These are phyloP conservation scores for Penicillium atrosanguineum DNA, from an alignment of 495 filamentous ascomycete genomes.

Conservation along the genomic window DNA sequence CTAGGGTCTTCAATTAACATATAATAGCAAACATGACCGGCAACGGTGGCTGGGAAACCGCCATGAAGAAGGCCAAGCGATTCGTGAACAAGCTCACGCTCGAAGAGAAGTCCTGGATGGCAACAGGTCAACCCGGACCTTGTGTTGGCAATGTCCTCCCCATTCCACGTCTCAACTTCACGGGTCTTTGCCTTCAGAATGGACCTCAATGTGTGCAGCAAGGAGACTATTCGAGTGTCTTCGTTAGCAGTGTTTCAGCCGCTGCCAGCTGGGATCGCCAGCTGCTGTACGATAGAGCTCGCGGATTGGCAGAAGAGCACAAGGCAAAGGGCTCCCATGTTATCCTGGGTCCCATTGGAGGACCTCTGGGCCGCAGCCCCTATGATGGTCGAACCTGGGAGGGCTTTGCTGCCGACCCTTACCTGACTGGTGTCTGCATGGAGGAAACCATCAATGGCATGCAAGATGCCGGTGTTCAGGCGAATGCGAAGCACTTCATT, in stretches of 20 bases:
- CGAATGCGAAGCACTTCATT: slow-evolving; percentile 59
- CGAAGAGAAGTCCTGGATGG: slow-evolving; percentile 80
- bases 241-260: no score
- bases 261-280: no score
- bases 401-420: slow-evolving; percentile 66
- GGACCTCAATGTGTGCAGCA: slow-evolving; percentile 45
- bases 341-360: no score
- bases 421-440: slow-evolving; percentile 52
- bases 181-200: slow-evolving; percentile 54
- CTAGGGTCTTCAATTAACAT: no score
- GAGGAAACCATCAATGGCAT: slow-evolving; percentile 51
- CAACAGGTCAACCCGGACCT: slow-evolving; percentile 66
- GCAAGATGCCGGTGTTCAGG: slow-evolving; percentile 56
- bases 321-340: no score
- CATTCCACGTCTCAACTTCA: slow-evolving; percentile 41
- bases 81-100: slow-evolving; percentile 60
- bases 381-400: slow-evolving; percentile 66
- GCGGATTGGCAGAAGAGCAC: no score
- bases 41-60: no score
- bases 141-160: slow-evolving; percentile 76
- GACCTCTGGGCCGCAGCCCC: slow-evolving; percentile 49
- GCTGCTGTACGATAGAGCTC: no score
- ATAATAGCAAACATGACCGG: no score
- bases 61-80: no score
- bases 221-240: no score